These are phyloP conservation scores for Coprinopsis sp. DNA, from an alignment of 768 basidiomycete species.

Conservation along the genomic window DNA sequence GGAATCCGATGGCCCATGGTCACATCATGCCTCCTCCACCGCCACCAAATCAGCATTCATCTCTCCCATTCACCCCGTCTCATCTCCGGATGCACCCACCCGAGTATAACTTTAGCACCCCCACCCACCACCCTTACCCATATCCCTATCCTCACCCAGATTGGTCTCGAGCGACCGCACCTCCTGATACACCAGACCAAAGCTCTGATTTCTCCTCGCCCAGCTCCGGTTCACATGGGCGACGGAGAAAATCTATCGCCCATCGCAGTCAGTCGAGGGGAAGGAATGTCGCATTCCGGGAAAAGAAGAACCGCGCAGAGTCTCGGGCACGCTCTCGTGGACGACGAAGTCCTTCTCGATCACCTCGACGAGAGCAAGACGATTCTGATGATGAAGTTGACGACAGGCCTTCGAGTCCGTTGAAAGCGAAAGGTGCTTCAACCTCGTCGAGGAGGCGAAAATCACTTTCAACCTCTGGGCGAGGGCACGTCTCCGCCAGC, in stretches of 20 bases:
- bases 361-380: no score
- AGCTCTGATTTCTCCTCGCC: constrained; percentile 31
- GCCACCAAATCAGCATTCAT: constrained; percentile 11
- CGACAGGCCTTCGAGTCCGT: no score
- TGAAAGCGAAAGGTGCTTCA: no score
- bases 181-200: constrained; percentile 46
- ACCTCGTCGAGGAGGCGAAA: no score
- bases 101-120: constrained; percentile 8
- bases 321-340: no score
- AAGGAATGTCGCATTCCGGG: constrained; percentile 57
- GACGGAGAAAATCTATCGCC: constrained; percentile 34
- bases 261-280: constrained; percentile 50
- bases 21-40: not conserved
- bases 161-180: constrained; percentile 42
- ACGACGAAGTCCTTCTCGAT: no score
- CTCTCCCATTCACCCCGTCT: constrained; percentile 26
- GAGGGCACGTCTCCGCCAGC: no score
- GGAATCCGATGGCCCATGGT: constrained; percentile 12
- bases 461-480: no score
- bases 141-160: constrained; percentile 41
- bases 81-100: constrained; percentile 11
- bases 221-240: constrained; percentile 15
- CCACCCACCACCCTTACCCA: constrained; percentile 18
- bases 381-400: no score
- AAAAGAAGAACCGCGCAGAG: no score